phyloP scores from a whole-genome alignment of 306 rosid genomes.

The Potentilla sterilis region DNA sequence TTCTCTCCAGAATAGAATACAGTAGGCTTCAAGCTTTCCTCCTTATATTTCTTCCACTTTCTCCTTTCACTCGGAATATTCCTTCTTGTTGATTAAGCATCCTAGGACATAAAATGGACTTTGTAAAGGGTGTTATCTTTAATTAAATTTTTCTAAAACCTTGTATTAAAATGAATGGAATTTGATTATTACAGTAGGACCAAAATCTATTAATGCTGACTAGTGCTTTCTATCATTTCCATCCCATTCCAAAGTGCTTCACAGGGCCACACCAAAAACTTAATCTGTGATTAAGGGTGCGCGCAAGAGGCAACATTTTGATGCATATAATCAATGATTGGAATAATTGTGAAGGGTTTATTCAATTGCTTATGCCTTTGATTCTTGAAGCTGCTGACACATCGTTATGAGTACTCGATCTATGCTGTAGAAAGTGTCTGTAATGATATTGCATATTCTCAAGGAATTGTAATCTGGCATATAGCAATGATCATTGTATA shows the following conservation, averaged over 20 bases:
- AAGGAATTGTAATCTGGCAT: background rate
- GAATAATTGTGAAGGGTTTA: background rate
- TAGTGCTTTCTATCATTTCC: slow-evolving; percentile 31
- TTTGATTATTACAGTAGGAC: slow-evolving; percentile 44
- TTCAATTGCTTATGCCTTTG: background rate
- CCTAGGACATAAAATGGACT: slow-evolving; percentile 42
- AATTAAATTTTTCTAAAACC: background rate
- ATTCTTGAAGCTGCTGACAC: slow-evolving; percentile 13
- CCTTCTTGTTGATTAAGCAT: slow-evolving; percentile 47
- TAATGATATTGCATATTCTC: slow-evolving; percentile 10
- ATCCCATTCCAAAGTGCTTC: slow-evolving; percentile 24
- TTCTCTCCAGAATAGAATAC: slow-evolving; percentile 21
- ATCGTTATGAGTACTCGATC: slow-evolving; percentile 11
- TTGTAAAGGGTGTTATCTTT: background rate
- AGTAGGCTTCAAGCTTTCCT: slow-evolving; percentile 30
- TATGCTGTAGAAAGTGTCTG: background rate
- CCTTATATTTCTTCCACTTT: slow-evolving; percentile 26
- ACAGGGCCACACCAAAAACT: slow-evolving; percentile 27
- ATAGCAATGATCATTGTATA: slow-evolving; percentile 18
- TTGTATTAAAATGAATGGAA: background rate
- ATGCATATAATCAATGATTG: slow-evolving; percentile 24
- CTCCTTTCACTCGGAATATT: slow-evolving; percentile 30
- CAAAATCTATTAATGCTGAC: slow-evolving; percentile 37
- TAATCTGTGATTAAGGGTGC: slow-evolving; percentile 25
- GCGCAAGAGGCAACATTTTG: slow-evolving; percentile 14